These are phyloP conservation scores for Fragaria vesca DNA, from an alignment of 306 rosid species.

Conservation along the genomic window DNA sequence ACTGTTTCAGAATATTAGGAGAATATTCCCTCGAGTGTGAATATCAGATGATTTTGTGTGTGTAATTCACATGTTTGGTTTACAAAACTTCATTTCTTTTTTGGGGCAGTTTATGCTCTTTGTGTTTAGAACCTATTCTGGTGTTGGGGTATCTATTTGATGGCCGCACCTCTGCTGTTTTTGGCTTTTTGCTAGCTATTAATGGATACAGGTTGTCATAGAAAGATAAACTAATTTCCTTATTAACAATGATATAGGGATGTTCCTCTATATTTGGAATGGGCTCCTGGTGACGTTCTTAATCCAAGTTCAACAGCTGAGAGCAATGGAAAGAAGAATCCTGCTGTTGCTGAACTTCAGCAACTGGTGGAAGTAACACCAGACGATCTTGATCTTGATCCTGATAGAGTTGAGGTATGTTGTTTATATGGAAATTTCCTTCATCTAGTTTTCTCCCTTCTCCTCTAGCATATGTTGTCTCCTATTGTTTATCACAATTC, in stretches of 20 bases:
- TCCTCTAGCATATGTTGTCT: neutral
- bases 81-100: neutral
- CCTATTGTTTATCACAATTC: neutral
- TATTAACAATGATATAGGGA: conserved; percentile 52
- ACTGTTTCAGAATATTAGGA: neutral
- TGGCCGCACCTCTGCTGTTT: neutral
- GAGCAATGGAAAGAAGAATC: conserved; percentile 37
- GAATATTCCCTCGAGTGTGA: neutral
- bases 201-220: neutral
- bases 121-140: neutral
- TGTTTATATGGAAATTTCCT: conserved; percentile 9
- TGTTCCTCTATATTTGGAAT: conserved; percentile 87
- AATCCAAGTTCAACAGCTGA: conserved; percentile 41
- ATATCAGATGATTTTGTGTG: neutral
- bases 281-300: conserved; percentile 88
- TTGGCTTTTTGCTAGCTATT: neutral
- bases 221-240: conserved; percentile 13
- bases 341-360: conserved; percentile 53
- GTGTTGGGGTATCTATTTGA: neutral
- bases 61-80: neutral
- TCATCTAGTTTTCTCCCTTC: neutral
- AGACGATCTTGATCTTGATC: conserved; percentile 79
- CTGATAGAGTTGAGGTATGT: conserved; percentile 89
- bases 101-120: neutral
- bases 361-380: conserved; percentile 56